Evolutionary conservation across 192 early-diverging fungal genomes (phyloP).

Genomic region (Pilaira anomala): DNA sequence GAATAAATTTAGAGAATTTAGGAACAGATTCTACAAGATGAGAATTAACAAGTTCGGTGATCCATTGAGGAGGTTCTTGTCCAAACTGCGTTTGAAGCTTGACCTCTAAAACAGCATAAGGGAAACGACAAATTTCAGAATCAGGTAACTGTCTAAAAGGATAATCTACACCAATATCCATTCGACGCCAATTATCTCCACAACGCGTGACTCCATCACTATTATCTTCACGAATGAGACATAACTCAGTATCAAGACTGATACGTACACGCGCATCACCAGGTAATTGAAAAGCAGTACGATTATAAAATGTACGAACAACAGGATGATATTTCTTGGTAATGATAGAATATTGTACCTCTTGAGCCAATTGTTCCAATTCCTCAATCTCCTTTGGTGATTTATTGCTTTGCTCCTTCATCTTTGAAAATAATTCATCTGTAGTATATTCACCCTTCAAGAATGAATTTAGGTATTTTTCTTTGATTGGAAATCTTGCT

Average conservation of each 20-base stretch:
- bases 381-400: constrained; percentile 77
- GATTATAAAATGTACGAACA: constrained; percentile 94
- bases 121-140: constrained; percentile 84
- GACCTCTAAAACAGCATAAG: constrained; percentile 97
- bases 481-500: constrained; percentile 92
- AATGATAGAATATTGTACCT: constrained; percentile 70
- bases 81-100: constrained; percentile 94
- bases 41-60: constrained; percentile 82
- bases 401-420: constrained; percentile 72
- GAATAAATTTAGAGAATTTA: constrained; percentile 98
- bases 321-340: constrained; percentile 77
- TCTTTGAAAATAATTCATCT: constrained; percentile 75
- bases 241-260: constrained; percentile 93
- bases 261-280: constrained; percentile 97
- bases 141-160: constrained; percentile 88
- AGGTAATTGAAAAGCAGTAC: constrained; percentile 98
- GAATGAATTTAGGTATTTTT: constrained; percentile 91
- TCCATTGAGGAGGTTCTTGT: constrained; percentile 90
- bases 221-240: constrained; percentile 93
- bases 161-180: constrained; percentile 84
- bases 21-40: constrained; percentile 91
- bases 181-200: constrained; percentile 93
- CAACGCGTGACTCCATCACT: constrained; percentile 74
- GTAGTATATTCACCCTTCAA: constrained; percentile 75
- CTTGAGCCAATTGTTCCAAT: constrained; percentile 64